Conservation (phyloP, 306 rosid species). For the Arachis stenosperma region DNA sequence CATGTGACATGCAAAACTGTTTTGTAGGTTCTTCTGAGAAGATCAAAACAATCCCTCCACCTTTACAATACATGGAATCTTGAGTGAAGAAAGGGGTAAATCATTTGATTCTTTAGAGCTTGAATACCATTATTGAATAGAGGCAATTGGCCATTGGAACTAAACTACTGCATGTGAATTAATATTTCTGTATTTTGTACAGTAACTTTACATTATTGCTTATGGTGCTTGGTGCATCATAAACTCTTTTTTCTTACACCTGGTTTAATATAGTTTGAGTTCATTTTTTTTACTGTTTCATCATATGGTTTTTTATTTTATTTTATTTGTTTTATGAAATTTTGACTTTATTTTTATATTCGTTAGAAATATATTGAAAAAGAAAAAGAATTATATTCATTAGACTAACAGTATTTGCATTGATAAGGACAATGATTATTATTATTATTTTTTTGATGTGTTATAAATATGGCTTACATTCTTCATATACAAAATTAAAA, state of each 20-base stretch:
- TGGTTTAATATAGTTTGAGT: not conserved
- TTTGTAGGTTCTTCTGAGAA: slow-evolving; percentile 71
- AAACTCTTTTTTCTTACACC: not conserved
- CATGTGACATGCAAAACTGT: slow-evolving; percentile 29
- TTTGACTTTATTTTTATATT: not conserved
- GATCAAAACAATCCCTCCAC: slow-evolving; percentile 76
- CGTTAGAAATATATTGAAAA: not conserved
- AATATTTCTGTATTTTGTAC: not conserved
- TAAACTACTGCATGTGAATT: not conserved
- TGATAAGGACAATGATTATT: too few relatives aligned
- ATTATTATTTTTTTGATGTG: too few relatives aligned
- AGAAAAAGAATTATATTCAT: too few relatives aligned
- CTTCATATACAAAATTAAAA: too few relatives aligned
- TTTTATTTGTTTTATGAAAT: not conserved
- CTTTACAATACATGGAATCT: slow-evolving; percentile 83
- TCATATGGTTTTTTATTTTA: not conserved
- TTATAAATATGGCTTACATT: too few relatives aligned
- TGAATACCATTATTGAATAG: slow-evolving; percentile 34
- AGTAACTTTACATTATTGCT: slow-evolving; percentile 21
- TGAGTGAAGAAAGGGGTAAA: slow-evolving; percentile 33
- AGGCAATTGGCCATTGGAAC: slow-evolving; percentile 43
- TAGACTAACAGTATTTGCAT: too few relatives aligned
- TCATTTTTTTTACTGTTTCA: slow-evolving; percentile 3
- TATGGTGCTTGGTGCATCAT: slow-evolving; percentile 42
- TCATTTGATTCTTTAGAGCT: slow-evolving; percentile 23